phyloP scores from a whole-genome alignment of 176 grass and related monocot species.

The Neostapfia colusana region DNA sequence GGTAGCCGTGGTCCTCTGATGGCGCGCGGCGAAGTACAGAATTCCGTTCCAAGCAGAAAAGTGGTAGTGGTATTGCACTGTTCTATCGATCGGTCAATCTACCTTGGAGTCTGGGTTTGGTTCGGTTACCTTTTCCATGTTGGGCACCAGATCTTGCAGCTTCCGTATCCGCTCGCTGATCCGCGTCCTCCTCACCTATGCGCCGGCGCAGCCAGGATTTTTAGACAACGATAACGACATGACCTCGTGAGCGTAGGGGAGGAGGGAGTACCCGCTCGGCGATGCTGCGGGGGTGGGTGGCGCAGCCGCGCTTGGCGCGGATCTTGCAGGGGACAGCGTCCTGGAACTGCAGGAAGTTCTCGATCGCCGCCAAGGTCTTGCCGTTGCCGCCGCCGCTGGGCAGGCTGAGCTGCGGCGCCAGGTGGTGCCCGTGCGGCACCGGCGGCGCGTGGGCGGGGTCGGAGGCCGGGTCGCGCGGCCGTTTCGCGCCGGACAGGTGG shows the following conservation, averaged over 20 bases:
- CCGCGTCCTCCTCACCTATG: conserved; percentile 83
- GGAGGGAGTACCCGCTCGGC: conserved; percentile 62
- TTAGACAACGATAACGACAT: background rate
- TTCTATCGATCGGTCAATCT: background rate
- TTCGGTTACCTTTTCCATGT: conserved; percentile 90
- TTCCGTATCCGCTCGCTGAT: conserved; percentile 97
- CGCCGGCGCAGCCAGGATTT: background rate
- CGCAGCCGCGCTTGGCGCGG: conserved; percentile 89
- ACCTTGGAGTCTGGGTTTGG: conserved; percentile 4
- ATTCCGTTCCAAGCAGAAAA: background rate
- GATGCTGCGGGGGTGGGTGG: conserved; percentile 91
- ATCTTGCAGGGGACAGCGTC: conserved; percentile 83
- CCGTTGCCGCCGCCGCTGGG: conserved; percentile 17
- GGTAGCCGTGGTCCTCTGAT: conserved; percentile 18
- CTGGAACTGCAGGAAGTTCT: conserved; percentile 76
- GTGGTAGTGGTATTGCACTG: background rate
- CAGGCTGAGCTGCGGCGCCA: conserved; percentile 72
- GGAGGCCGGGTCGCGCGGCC: conserved; percentile 25
- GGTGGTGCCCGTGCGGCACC: conserved; percentile 39
- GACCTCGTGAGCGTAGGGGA: background rate
- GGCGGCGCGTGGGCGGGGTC: background rate
- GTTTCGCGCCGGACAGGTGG: conserved; percentile 41
- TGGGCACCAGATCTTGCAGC: conserved; percentile 89
- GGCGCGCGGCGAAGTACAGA: background rate
- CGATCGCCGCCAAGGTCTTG: conserved; percentile 54